Percentiles rank a stretch among this genome's conserved stretches.
These are phyloP conservation scores for Triangularia setosa DNA, from an alignment of 2,329 filamentous ascomycete genomes.

Conservation along the genomic window DNA sequence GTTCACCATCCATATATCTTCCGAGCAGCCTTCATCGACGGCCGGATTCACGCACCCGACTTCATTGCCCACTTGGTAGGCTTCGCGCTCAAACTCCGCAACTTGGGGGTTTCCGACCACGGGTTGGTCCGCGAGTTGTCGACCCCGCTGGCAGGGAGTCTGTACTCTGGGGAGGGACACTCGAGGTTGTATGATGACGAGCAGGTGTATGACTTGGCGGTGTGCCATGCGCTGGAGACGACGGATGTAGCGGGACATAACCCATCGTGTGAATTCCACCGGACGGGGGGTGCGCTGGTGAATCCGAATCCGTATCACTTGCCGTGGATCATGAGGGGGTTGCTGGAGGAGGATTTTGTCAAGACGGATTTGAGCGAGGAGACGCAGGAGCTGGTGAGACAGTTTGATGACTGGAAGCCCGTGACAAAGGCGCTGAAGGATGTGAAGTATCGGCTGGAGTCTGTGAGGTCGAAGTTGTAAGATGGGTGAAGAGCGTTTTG, in stretches of 20 bases:
- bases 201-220: conserved; percentile 75
- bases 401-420: conserved; percentile 94
- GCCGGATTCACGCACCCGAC: conserved; percentile 84
- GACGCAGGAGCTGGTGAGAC: conserved; percentile 70
- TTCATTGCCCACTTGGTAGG: conserved; percentile 92
- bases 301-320: conserved; percentile 81
- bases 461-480: conserved; percentile 69
- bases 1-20: conserved; percentile 90
- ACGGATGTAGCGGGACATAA: conserved; percentile 45
- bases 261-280: conserved; percentile 49
- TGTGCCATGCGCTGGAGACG: conserved; percentile 71
- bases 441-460: conserved; percentile 91
- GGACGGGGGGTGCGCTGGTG: conserved; percentile 34
- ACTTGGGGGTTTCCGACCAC: conserved; percentile 88
- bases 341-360: conserved; percentile 88
- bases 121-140: conserved; percentile 89
- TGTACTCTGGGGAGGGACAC: conserved; percentile 91
- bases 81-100: conserved; percentile 89
- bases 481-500: neutral
- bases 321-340: conserved; percentile 91
- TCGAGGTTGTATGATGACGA: conserved; percentile 89
- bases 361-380: conserved; percentile 75
- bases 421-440: conserved; percentile 87
- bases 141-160: conserved; percentile 78
- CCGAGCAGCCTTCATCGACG: conserved; percentile 93